Evolutionary conservation across 495 filamentous ascomycete genomes (phyloP).

Genomic region (Penicillium fimorum): DNA sequence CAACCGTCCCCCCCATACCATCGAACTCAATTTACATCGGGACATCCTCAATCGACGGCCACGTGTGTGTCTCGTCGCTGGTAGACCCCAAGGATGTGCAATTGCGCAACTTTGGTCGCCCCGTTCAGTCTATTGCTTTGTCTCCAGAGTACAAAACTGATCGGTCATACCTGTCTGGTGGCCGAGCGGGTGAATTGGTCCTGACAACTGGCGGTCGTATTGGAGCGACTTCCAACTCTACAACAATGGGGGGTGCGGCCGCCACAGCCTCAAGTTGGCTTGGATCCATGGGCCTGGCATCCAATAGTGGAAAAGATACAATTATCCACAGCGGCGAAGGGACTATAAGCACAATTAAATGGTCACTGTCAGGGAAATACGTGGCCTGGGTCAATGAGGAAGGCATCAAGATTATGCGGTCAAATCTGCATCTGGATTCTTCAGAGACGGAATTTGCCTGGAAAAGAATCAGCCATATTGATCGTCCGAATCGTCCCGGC

Average conservation of each 20-base stretch:
- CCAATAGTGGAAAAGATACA: constrained; percentile 78
- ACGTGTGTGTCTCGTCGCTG: constrained; percentile 84
- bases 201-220: constrained; percentile 79
- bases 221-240: constrained; percentile 75
- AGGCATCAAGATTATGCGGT: constrained; percentile 96
- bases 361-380: constrained; percentile 87
- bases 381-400: constrained; percentile 94
- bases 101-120: constrained; percentile 88
- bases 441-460: constrained; percentile 79
- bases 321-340: constrained; percentile 92
- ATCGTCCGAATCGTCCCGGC: constrained; percentile 69
- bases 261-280: constrained; percentile 91
- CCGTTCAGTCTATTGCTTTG: constrained; percentile 83
- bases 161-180: constrained; percentile 83
- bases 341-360: constrained; percentile 83
- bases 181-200: constrained; percentile 83
- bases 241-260: constrained; percentile 72
- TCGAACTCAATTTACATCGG: constrained; percentile 90
- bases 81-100: constrained; percentile 78
- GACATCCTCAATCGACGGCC: constrained; percentile 91
- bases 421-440: constrained; percentile 75
- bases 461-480: constrained; percentile 94
- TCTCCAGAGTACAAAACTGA: constrained; percentile 92
- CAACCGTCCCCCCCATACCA: constrained; percentile 58
- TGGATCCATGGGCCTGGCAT: constrained; percentile 74